phyloP scores from a whole-genome alignment of 768 basidiomycete genomes.

The Mycena crocata region DNA sequence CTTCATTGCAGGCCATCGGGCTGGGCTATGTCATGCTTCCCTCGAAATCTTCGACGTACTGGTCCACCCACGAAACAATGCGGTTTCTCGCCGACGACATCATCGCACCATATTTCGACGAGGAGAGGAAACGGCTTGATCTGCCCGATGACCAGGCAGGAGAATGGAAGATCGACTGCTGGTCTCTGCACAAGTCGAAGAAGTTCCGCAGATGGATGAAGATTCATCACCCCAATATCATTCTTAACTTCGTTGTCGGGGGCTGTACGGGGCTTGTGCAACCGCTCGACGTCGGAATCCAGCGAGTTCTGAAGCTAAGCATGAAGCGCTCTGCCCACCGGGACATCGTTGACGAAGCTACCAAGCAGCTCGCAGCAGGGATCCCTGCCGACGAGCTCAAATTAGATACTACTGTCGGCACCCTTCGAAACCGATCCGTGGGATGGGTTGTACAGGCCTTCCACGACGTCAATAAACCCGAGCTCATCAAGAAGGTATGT shows the following conservation, averaged over 20 bases:
- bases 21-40: slow-evolving; percentile 38
- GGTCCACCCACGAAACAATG: slow-evolving; percentile 43
- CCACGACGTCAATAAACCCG: slow-evolving; percentile 1
- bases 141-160: slow-evolving; percentile 25
- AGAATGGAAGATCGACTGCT: slow-evolving; percentile 37
- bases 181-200: slow-evolving; percentile 44
- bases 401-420: slow-evolving; percentile 13
- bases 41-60: slow-evolving; percentile 38
- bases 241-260: slow-evolving; percentile 36
- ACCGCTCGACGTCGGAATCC: slow-evolving; percentile 38
- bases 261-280: slow-evolving; percentile 39
- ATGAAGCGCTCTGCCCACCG: slow-evolving; percentile 33
- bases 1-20: slow-evolving; percentile 34
- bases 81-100: slow-evolving; percentile 36
- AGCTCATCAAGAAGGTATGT: not conserved
- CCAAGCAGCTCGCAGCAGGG: slow-evolving; percentile 36
- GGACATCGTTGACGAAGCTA: slow-evolving; percentile 23
- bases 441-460: slow-evolving; percentile 18
- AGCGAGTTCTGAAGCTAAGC: slow-evolving; percentile 34
- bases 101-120: slow-evolving; percentile 42
- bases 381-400: not conserved
- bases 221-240: slow-evolving; percentile 38
- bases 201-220: slow-evolving; percentile 45
- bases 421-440: slow-evolving; percentile 19
- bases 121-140: slow-evolving; percentile 24